A percentile compares a stretch with the other conserved stretches of the same genome.
These are phyloP conservation scores for Aspergillus carbonarius DNA, from an alignment of 2,329 filamentous ascomycete genomes.

Conservation along the genomic window DNA sequence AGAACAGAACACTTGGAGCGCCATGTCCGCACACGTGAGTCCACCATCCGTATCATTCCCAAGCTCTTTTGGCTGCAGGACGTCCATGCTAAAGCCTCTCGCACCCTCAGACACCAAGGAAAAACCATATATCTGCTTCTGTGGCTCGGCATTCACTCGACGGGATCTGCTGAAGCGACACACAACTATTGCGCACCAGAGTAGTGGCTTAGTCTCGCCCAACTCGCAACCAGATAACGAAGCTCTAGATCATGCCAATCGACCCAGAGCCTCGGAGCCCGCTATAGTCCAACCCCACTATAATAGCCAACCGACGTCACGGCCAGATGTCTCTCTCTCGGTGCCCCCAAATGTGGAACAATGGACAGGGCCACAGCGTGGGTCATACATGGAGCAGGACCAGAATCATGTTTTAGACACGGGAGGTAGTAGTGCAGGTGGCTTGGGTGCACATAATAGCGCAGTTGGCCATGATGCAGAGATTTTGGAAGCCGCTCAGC, in stretches of 20 bases:
- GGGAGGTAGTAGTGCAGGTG: slow-evolving; percentile 11
- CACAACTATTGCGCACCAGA: slow-evolving; percentile 34
- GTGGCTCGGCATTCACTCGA: slow-evolving; percentile 37
- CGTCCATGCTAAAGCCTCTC: background rate
- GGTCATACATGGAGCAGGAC: slow-evolving; percentile 27
- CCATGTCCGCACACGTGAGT: slow-evolving; percentile 37
- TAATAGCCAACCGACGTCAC: slow-evolving; percentile 13
- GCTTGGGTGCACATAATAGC: slow-evolving; percentile 18
- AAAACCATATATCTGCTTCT: slow-evolving; percentile 38
- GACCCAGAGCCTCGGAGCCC: slow-evolving; percentile 14
- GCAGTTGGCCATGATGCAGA: slow-evolving; percentile 33
- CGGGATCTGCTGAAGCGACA: slow-evolving; percentile 37
- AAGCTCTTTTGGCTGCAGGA: background rate
- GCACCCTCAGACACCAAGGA: slow-evolving; percentile 33
- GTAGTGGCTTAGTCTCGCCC: slow-evolving; percentile 28
- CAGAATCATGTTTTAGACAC: slow-evolving; percentile 22
- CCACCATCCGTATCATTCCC: background rate
- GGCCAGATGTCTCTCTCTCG: slow-evolving; percentile 23
- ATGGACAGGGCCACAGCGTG: slow-evolving; percentile 28
- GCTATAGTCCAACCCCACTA: slow-evolving; percentile 20
- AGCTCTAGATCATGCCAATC: slow-evolving; percentile 16
- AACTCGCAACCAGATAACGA: slow-evolving; percentile 28
- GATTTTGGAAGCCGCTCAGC: slow-evolving; percentile 41
- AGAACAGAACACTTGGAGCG: slow-evolving; percentile 38
- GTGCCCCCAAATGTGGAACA: slow-evolving; percentile 24